Evolutionary conservation across 441 rosid genomes (phyloP).

Genomic region (Breynia disticha): DNA sequence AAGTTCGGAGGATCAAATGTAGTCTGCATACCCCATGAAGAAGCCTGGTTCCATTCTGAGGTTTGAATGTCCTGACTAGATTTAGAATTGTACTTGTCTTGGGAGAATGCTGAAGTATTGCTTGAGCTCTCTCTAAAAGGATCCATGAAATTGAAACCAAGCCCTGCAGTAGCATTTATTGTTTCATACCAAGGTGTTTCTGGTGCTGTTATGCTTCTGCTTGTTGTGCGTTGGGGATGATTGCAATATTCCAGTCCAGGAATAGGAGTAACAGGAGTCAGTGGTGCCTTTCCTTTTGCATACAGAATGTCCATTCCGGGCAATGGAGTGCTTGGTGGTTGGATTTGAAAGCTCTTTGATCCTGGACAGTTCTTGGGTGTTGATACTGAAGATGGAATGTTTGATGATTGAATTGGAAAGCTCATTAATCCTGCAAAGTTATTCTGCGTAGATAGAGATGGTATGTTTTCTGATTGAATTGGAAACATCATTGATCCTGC

Average conservation of each 20-base stretch:
- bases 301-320: background rate
- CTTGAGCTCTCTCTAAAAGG: background rate
- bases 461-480: too few relatives aligned
- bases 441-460: too few relatives aligned
- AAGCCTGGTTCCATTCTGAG: background rate
- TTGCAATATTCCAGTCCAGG: background rate
- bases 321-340: background rate
- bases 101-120: background rate
- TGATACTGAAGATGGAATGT: background rate
- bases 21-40: background rate
- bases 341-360: constrained; percentile 1
- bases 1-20: background rate
- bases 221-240: too few relatives aligned
- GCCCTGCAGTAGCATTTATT: background rate
- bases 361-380: background rate
- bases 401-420: constrained; percentile 5
- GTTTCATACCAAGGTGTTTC: background rate
- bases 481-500: too few relatives aligned
- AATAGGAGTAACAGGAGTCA: background rate
- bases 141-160: background rate
- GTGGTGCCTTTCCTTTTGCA: background rate
- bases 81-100: background rate
- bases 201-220: too few relatives aligned
- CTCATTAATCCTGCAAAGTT: too few relatives aligned
- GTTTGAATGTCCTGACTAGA: background rate